Evolutionary conservation across 208 protist species (phyloP).

Genomic region (Trichomonas gallinae): DNA sequence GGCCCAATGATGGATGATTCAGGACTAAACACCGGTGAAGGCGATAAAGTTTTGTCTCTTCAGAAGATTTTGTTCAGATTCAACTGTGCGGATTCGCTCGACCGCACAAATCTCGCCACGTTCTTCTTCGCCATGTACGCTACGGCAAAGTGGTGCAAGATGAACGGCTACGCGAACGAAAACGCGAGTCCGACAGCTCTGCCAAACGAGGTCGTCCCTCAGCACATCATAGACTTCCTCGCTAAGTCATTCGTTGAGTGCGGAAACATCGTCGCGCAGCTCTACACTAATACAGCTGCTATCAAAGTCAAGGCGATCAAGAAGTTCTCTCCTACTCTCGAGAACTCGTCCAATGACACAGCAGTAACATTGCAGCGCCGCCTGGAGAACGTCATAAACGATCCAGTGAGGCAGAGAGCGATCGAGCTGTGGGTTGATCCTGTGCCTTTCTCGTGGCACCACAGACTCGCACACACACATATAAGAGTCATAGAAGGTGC

Average conservation of each 20-base stretch:
- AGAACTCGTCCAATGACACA: background rate
- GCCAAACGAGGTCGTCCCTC: background rate
- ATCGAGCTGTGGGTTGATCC: background rate
- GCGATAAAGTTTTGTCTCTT: background rate
- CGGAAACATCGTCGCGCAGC: background rate
- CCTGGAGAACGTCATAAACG: background rate
- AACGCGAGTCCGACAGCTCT: background rate
- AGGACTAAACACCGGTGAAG: background rate
- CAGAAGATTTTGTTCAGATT: background rate
- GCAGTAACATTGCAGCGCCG: background rate
- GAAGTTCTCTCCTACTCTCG: background rate
- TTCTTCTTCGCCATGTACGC: background rate
- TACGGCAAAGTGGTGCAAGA: background rate
- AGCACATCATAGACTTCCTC: background rate
- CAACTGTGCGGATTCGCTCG: background rate
- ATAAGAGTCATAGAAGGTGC: background rate
- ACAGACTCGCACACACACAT: background rate
- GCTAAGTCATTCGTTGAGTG: background rate
- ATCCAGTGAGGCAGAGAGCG: background rate
- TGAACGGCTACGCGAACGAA: background rate
- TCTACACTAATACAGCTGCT: background rate
- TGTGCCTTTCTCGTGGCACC: background rate
- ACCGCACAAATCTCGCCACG: background rate
- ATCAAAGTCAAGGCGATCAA: conserved; percentile 4
- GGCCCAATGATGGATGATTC: background rate